Evolutionary conservation across 192 early-diverging fungal genomes (phyloP).

Genomic region (Dissophora globulifera): DNA sequence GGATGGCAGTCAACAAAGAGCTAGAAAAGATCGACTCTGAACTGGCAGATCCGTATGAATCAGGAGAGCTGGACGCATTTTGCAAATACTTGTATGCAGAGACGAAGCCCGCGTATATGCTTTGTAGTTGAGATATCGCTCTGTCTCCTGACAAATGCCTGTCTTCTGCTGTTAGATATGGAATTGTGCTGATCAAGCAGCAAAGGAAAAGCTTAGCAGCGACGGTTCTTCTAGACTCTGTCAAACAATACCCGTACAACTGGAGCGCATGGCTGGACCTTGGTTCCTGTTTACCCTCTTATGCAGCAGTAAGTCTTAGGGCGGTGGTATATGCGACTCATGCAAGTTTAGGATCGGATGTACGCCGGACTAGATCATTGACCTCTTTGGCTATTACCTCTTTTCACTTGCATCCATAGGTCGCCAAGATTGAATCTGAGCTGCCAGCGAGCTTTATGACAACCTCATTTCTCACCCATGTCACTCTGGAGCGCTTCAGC

Average conservation of each 20-base stretch:
- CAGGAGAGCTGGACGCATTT: slow-evolving; percentile 70
- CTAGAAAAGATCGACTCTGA: slow-evolving; percentile 59
- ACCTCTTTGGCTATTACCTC: too few species aligned
- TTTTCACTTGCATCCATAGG: too few species aligned
- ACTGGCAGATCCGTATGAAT: slow-evolving; percentile 50
- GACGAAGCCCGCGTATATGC: slow-evolving; percentile 24
- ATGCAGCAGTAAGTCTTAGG: slow-evolving; percentile 47
- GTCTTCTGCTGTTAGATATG: too few species aligned
- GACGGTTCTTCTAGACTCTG: slow-evolving; percentile 68
- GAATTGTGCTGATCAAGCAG: slow-evolving; percentile 57
- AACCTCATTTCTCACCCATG: slow-evolving; percentile 63
- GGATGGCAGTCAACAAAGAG: slow-evolving; percentile 57
- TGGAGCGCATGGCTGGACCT: slow-evolving; percentile 95
- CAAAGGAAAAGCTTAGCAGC: slow-evolving; percentile 58
- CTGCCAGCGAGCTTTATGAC: slow-evolving; percentile 57
- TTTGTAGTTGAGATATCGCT: too few species aligned
- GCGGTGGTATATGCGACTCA: too few species aligned
- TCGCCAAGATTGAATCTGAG: slow-evolving; percentile 8
- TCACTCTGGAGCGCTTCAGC: slow-evolving; percentile 60
- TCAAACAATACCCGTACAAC: slow-evolving; percentile 81
- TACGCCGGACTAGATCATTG: too few species aligned
- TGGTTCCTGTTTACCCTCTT: slow-evolving; percentile 59
- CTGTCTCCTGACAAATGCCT: too few species aligned
- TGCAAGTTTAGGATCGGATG: too few species aligned
- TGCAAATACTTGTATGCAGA: slow-evolving; percentile 72